Percentiles rank a stretch among this genome's conserved stretches.
Evolutionary conservation across 306 rosid species (phyloP).

Genomic region (Myrica gale): DNA sequence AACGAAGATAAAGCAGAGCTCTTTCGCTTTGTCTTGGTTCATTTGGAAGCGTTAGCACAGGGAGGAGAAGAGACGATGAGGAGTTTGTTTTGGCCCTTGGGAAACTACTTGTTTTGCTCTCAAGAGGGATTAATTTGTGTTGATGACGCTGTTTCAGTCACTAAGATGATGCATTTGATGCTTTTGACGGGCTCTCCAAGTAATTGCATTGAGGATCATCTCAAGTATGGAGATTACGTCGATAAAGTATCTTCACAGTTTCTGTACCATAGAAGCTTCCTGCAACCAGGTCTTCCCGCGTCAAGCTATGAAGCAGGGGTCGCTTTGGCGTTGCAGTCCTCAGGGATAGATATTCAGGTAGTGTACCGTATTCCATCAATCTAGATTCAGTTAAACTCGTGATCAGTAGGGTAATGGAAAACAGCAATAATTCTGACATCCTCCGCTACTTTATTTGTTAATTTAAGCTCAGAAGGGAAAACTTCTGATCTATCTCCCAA

Average conservation of each 20-base stretch:
- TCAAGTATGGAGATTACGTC: conserved; percentile 70
- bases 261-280: conserved; percentile 38
- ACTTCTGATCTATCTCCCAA: background rate
- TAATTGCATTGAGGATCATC: conserved; percentile 67
- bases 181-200: conserved; percentile 45
- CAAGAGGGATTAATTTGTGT: conserved; percentile 70
- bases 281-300: conserved; percentile 39
- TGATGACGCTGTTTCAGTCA: conserved; percentile 54
- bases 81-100: conserved; percentile 61
- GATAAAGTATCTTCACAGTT: conserved; percentile 37
- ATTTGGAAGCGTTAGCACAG: conserved; percentile 43
- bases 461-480: background rate
- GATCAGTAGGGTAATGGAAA: background rate
- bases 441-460: background rate
- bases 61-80: conserved; percentile 34
- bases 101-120: conserved; percentile 66
- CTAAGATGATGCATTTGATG: conserved; percentile 71
- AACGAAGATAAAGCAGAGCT: conserved; percentile 46
- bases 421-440: background rate
- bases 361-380: conserved; percentile 34
- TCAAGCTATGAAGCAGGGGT: conserved; percentile 80
- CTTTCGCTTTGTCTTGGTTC: conserved; percentile 35
- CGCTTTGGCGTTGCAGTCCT: conserved; percentile 65
- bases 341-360: conserved; percentile 50
- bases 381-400: background rate